Conservation (phyloP, 441 rosid species). For the Hura crepitans region DNA sequence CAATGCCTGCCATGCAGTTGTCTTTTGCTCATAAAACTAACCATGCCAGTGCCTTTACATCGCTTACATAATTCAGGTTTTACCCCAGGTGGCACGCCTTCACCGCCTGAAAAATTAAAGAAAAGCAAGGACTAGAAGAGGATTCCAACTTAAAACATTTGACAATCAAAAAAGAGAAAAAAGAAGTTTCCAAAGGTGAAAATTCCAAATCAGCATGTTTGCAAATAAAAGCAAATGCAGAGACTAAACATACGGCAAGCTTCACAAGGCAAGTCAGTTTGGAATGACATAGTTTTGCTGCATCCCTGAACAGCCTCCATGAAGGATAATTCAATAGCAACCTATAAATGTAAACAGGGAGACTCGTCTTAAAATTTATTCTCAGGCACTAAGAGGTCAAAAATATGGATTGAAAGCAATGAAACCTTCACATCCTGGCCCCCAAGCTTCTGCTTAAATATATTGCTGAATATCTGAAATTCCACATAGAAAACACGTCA, state of each 20-base stretch:
- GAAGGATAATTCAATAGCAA: slow-evolving; percentile 80
- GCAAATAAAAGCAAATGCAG: background rate
- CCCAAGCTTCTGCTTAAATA: slow-evolving; percentile 58
- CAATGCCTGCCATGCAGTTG: background rate
- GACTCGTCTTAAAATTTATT: slow-evolving; percentile 9
- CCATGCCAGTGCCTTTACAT: slow-evolving; percentile 93
- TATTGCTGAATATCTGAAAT: slow-evolving; percentile 53
- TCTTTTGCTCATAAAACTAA: slow-evolving; percentile 34
- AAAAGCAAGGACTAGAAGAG: slow-evolving; percentile 9
- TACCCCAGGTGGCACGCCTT: slow-evolving; percentile 97
- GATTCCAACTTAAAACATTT: background rate
- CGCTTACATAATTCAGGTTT: slow-evolving; percentile 80
- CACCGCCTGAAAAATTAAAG: slow-evolving; percentile 60
- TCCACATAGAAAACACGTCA: slow-evolving; percentile 24
- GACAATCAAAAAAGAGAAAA: background rate
- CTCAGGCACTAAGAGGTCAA: slow-evolving; percentile 4
- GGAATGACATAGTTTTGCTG: slow-evolving; percentile 70
- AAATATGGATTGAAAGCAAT: slow-evolving; percentile 14
- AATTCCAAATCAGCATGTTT: background rate
- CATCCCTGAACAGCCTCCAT: slow-evolving; percentile 99
- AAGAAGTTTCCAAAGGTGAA: background rate
- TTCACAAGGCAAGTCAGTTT: slow-evolving; percentile 77
- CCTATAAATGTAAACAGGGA: slow-evolving; percentile 37
- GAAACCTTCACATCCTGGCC: slow-evolving; percentile 93
- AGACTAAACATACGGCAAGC: slow-evolving; percentile 63